Evolutionary conservation across 169 alveolate species (phyloP), one percentile per base, ranked within the genome.

Genomic region (Prorocentrum cordatum): DNA sequence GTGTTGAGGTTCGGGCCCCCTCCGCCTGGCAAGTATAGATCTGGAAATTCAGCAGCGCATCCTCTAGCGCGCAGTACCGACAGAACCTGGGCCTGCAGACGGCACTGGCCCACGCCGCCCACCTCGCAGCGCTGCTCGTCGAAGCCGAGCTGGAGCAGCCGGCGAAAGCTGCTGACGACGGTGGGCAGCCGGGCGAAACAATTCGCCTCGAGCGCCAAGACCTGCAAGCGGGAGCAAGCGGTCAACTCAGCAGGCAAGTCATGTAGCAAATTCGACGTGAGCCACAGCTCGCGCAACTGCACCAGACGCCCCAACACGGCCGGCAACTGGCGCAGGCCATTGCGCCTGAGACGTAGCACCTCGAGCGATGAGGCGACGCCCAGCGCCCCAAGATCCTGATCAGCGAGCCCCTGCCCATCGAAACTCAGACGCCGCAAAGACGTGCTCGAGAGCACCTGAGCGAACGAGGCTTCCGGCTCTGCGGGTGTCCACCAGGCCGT

Each of bases 181-280:
- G 4, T 24, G 1, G 88, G 88, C n/a, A 77, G 64, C 75, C 24
- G 33, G 3, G 16, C 32, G 22, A 77, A 18, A 24, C 88, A 61
- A n/a, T 77, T 77, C 33, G 75, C 9, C 27, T 77, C 88, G 32
- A 77, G n/a, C 20, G 71, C 62, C n/a, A 77, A 32, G 16, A 77
- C 75, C 58, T 61, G 75, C 4, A 77, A 27, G 75, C 36, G 54
- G 9, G 88, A 12, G 62, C 50, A 72, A 54, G 29, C 22, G 45
- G 42, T 7, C 26, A 54, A 54, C 9, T 18, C 24, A 36, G 36
- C 33, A 0, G 88, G 88, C 70, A 77, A 64, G 27, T 77, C 88
- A 6, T 18, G 5, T 39, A 77, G 31, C 22, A 0, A 0, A 24
- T 77, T 77, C 38, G 39, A 35, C n/a, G 88, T 77, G 47, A 77